Conservation (phyloP, 2,329 filamentous ascomycete genomes). For the Meredithiella fracta region DNA sequence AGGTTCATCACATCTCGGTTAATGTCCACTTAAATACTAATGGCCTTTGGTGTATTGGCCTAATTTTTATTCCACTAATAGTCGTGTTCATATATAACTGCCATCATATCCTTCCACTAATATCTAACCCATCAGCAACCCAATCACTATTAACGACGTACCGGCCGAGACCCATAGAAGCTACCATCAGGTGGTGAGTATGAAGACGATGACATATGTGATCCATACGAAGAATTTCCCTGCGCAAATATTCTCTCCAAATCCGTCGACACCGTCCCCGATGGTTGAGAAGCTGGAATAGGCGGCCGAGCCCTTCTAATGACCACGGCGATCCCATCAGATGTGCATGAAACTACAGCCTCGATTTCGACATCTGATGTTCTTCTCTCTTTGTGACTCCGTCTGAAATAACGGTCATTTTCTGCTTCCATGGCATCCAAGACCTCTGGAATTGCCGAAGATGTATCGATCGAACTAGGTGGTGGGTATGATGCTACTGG, state of each 20-base stretch:
- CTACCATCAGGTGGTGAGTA: slow-evolving; percentile 25
- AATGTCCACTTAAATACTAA: too few relatives aligned
- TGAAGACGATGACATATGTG: slow-evolving; percentile 17
- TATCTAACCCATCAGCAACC: not conserved
- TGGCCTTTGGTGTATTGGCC: too few relatives aligned
- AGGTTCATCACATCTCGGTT: too few relatives aligned
- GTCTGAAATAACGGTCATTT: slow-evolving; percentile 19
- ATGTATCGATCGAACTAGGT: slow-evolving; percentile 10
- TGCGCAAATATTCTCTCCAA: not conserved
- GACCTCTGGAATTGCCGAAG: slow-evolving; percentile 8
- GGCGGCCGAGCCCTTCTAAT: slow-evolving; percentile 56
- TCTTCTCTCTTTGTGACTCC: slow-evolving; percentile 17
- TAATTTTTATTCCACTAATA: too few relatives aligned
- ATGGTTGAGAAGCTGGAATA: slow-evolving; percentile 42
- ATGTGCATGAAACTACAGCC: slow-evolving; percentile 81
- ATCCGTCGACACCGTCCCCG: slow-evolving; percentile 18
- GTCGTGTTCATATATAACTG: too few relatives aligned
- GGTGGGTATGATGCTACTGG: slow-evolving; percentile 11
- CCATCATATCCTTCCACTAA: too few relatives aligned
- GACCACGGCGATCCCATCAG: slow-evolving; percentile 71
- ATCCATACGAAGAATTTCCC: not conserved
- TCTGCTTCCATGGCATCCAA: slow-evolving; percentile 20
- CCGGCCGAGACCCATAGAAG: slow-evolving; percentile 29
- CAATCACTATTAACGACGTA: slow-evolving; percentile 19
- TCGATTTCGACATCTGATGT: slow-evolving; percentile 48